Percentiles rank a stretch among this genome's conserved stretches.
These are phyloP conservation scores for Allium sativum DNA, from an alignment of 106 monocot genomes.

Conservation along the genomic window DNA sequence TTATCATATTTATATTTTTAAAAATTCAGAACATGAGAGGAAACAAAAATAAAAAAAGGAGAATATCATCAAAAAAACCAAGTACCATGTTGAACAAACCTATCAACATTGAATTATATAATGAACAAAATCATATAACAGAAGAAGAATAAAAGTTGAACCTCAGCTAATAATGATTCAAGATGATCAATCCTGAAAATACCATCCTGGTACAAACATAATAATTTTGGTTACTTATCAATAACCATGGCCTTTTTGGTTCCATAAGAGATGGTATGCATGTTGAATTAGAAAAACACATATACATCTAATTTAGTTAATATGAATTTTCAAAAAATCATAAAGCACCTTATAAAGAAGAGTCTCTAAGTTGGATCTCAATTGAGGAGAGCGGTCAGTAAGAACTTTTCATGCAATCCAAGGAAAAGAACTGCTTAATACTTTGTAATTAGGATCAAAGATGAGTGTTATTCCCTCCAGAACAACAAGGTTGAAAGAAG, in stretches of 20 bases:
- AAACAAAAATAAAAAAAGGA: not conserved
- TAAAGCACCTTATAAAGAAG: constrained; percentile 76
- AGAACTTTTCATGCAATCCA: constrained; percentile 99
- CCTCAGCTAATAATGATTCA: constrained; percentile 88
- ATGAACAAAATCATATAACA: not conserved
- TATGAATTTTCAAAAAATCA: not conserved
- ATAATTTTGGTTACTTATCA: constrained; percentile 3
- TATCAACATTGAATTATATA: not conserved
- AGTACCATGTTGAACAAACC: too few species aligned
- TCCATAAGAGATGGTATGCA: not conserved
- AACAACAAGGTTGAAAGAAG: constrained; percentile 79
- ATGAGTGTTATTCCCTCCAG: constrained; percentile 89
- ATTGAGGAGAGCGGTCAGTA: constrained; percentile 77
- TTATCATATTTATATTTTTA: too few species aligned
- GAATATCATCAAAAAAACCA: too few species aligned
- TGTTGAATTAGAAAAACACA: not conserved
- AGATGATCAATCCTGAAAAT: constrained; percentile 89
- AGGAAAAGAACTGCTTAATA: constrained; percentile 92
- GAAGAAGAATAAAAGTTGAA: constrained; percentile 7
- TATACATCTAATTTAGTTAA: not conserved
- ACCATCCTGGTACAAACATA: constrained; percentile 47
- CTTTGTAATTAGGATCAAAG: constrained; percentile 91
- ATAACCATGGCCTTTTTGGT: not conserved
- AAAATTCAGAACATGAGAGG: not conserved
- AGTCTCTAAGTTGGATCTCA: constrained; percentile 66